Evolutionary conservation across 305 asterid genomes (phyloP).

Genomic region (Nicotiana rustica): DNA sequence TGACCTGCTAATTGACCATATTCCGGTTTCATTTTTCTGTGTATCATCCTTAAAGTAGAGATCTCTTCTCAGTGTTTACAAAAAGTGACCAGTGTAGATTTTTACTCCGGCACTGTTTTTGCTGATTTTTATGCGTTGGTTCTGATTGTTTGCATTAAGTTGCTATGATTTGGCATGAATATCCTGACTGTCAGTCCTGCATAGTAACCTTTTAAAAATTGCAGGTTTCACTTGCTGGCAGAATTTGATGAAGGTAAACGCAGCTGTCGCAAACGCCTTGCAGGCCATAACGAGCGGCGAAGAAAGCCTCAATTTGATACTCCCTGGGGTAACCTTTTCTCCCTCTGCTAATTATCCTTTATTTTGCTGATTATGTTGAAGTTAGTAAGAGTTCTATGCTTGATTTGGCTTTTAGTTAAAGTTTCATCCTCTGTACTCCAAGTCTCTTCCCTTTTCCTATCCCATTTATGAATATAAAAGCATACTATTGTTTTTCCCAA

Average conservation of each 20-base stretch:
- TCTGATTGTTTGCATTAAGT: too few relatives aligned
- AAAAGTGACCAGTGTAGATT: background rate
- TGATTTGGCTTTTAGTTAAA: background rate
- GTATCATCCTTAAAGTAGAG: background rate
- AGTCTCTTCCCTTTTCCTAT: background rate
- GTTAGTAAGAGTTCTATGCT: background rate
- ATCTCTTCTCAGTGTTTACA: background rate
- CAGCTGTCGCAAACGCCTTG: slow-evolving; percentile 77
- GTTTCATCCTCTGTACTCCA: background rate
- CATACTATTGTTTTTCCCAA: background rate
- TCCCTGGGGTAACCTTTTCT: slow-evolving; percentile 54
- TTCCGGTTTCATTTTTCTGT: background rate
- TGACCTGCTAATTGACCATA: background rate
- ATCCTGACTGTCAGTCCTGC: background rate
- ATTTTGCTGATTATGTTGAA: background rate
- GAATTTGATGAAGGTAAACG: slow-evolving; percentile 76
- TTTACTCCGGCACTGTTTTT: background rate
- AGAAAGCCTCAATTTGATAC: slow-evolving; percentile 63
- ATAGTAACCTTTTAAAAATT: slow-evolving; percentile 20
- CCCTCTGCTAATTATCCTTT: background rate
- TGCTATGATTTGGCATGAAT: background rate
- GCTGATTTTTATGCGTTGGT: too few relatives aligned
- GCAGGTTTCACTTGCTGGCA: slow-evolving; percentile 66
- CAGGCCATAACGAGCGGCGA: slow-evolving; percentile 72
- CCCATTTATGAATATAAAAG: background rate